Evolutionary conservation across 305 asterid genomes (phyloP).

Genomic region (Ilex paraguariensis): DNA sequence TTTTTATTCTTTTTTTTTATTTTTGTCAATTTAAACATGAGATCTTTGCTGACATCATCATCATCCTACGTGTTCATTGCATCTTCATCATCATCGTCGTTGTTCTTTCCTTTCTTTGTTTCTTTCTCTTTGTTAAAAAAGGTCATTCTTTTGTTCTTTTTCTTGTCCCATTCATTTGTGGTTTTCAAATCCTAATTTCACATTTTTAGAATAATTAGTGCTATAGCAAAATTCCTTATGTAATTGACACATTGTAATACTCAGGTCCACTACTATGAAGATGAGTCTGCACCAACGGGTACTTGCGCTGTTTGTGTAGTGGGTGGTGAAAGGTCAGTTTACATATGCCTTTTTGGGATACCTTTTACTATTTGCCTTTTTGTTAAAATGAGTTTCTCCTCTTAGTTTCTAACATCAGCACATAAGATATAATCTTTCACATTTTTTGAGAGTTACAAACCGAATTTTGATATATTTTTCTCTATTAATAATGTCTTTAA

Average conservation of each 20-base stretch:
- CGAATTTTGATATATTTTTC: too few relatives aligned
- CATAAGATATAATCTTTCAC: too few relatives aligned
- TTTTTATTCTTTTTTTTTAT: slow-evolving; percentile 10
- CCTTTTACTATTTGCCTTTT: too few relatives aligned
- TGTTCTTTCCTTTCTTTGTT: not conserved
- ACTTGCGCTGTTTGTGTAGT: slow-evolving; percentile 91
- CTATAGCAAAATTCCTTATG: not conserved
- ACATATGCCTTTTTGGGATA: not conserved
- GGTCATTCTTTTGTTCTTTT: not conserved
- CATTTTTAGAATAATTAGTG: not conserved
- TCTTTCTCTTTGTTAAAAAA: too few relatives aligned
- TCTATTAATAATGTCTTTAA: too few relatives aligned
- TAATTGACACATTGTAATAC: not conserved
- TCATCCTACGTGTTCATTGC: not conserved
- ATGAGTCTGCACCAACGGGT: slow-evolving; percentile 77
- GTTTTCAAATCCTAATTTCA: not conserved
- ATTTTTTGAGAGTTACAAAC: too few relatives aligned
- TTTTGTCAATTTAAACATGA: not conserved
- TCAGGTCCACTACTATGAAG: slow-evolving; percentile 90
- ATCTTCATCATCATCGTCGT: not conserved
- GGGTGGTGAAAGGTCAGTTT: slow-evolving; percentile 83
- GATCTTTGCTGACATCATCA: too few relatives aligned
- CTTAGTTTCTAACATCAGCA: too few relatives aligned
- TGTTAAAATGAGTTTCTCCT: too few relatives aligned
- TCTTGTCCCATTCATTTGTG: not conserved